Evolutionary conservation across 1,284 basidiomycete species (phyloP).

Genomic region (Pulchroboletus neoregius): DNA sequence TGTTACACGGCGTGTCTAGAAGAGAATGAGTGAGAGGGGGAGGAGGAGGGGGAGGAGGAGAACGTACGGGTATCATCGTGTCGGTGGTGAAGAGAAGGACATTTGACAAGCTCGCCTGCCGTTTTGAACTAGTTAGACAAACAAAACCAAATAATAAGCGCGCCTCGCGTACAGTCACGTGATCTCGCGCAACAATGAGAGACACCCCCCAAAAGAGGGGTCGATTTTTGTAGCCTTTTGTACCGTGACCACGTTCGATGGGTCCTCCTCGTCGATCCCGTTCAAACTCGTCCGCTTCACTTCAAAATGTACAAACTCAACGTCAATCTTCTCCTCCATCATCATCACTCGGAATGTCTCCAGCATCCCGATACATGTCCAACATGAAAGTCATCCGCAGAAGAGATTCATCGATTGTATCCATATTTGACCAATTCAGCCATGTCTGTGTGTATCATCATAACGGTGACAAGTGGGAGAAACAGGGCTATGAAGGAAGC

Average conservation of each 20-base stretch:
- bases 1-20: constrained; percentile 55
- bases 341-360: constrained; percentile 45
- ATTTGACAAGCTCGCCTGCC: constrained; percentile 25
- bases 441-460: constrained; percentile 79
- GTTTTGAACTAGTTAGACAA: constrained; percentile 34
- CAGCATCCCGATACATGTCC: constrained; percentile 59
- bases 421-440: constrained; percentile 81
- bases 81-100: constrained; percentile 21
- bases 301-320: constrained; percentile 9
- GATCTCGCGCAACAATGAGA: constrained; percentile 1
- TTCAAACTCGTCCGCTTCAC: constrained; percentile 25
- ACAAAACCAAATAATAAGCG: constrained; percentile 33
- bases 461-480: constrained; percentile 72
- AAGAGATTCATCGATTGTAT: constrained; percentile 74
- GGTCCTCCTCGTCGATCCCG: constrained; percentile 32
- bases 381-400: constrained; percentile 83
- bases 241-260: constrained; percentile 16
- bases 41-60: background rate
- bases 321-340: constrained; percentile 5
- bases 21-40: background rate
- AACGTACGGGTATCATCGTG: constrained; percentile 33
- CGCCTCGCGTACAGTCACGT: constrained; percentile 34
- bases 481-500: constrained; percentile 81
- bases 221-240: background rate
- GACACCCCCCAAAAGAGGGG: constrained; percentile 17